Evolutionary conservation across 2,329 filamentous ascomycete species (phyloP), one percentile per base, ranked within the genome.

Genomic region (Alternaria ventricosa): DNA sequence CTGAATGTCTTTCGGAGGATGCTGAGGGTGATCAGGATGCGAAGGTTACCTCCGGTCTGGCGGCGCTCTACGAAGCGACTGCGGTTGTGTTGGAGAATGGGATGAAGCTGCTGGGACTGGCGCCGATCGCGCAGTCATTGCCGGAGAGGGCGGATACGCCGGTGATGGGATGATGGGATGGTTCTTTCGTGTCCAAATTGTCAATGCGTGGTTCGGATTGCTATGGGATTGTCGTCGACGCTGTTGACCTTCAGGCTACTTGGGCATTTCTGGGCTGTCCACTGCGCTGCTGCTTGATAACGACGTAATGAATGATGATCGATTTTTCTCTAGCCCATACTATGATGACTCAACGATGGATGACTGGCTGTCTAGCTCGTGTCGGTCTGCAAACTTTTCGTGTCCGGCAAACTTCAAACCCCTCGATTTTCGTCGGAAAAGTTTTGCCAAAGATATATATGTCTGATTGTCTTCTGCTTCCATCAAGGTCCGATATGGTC

Each of bases 31-130:
- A 33, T 2, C 22, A 59, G 8, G 13, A 41, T 33, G 25, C 8
- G 15, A 47, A 45, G 10, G 46, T 72, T 6, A 66, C 65, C 9
- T 63, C 71, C 12, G 76, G 68, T 7, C 46, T 72, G 20, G 61
- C 69, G 22, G 64, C 69, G 20, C 53, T 79, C 18, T 75, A 74
- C 20, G 72, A 75, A 46, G 72, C 75, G 4, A 70, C 74, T 10
- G 65, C 71, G 10, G 68, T 71, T 13, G 75, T 78, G 11, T 41
- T 79, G 28, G 69, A 74, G 45, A 79, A 75, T 60, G 73, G 72
- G 12, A 71, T 79, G 68, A 71, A 59, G 55, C 36, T 78, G 20
- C 70, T 79, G 12, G 75, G 76, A 3, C 45, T 77, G 18, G 63
- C 49, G 3, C 75, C 72, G 0, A 55, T 72, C 18, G 41, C 60